Conservation (phyloP, 1,284 basidiomycete species). For the Rhizoctonia solani region DNA sequence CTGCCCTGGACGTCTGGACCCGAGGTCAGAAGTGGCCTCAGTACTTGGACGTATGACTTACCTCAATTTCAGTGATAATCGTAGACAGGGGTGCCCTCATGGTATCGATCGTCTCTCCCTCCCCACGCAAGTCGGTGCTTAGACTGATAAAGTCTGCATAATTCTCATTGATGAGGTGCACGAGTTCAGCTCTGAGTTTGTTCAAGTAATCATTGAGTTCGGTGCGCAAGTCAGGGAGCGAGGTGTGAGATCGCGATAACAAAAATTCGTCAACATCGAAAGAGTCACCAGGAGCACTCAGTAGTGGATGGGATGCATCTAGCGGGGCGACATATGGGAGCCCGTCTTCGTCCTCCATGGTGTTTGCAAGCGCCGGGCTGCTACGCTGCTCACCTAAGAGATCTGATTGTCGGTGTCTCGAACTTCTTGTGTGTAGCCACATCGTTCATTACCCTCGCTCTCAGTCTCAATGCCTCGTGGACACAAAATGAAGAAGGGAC, state of each 20-base stretch:
- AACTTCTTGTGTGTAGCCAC: conserved; percentile 27
- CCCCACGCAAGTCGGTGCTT: conserved; percentile 84
- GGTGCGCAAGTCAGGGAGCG: conserved; percentile 81
- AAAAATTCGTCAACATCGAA: conserved; percentile 91
- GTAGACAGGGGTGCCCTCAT: conserved; percentile 66
- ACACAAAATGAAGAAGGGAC: conserved; percentile 17
- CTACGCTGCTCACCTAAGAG: neutral
- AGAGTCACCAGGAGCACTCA: conserved; percentile 39
- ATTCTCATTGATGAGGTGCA: conserved; percentile 94
- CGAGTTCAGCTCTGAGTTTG: conserved; percentile 86
- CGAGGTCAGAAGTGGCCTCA: conserved; percentile 1
- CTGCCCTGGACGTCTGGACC: conserved; percentile 61
- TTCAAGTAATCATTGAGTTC: conserved; percentile 87
- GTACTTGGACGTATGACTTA: conserved; percentile 48
- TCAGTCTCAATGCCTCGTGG: conserved; percentile 14
- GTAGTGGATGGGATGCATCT: conserved; percentile 23
- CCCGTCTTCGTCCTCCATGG: conserved; percentile 22
- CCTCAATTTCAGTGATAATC: conserved; percentile 70
- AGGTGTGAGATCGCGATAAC: conserved; percentile 82
- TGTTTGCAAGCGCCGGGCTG: conserved; percentile 24
- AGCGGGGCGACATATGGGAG: conserved; percentile 30
- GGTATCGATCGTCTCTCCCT: conserved; percentile 70
- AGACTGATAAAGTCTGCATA: conserved; percentile 97
- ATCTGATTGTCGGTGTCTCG: neutral
- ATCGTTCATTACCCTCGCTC: conserved; percentile 26